Conservation (phyloP, 805 yeast species). For the Kazachstania taianensis region DNA sequence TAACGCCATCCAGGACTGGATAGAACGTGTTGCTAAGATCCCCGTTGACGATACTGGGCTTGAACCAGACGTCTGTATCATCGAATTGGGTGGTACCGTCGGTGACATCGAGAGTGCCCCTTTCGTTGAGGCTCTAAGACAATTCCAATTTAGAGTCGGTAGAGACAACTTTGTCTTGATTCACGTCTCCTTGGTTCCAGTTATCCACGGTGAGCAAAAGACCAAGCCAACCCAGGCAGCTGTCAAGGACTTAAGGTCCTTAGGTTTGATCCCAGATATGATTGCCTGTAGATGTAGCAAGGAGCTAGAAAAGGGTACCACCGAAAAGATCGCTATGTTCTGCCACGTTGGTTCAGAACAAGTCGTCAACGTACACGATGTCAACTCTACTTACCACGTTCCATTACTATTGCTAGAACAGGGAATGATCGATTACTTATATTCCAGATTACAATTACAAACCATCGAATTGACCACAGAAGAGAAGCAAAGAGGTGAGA, state of each 20-base stretch:
- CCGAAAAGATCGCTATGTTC: constrained; percentile 94
- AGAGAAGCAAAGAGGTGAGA: constrained; percentile 54
- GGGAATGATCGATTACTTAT: constrained; percentile 64
- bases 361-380: constrained; percentile 94
- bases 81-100: constrained; percentile 98
- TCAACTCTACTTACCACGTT: constrained; percentile 93
- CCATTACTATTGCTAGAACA: constrained; percentile 86
- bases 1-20: constrained; percentile 97
- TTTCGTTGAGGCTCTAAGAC: constrained; percentile 96
- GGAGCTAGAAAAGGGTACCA: constrained; percentile 71
- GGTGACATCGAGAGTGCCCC: constrained; percentile 99
- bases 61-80: constrained; percentile 92
- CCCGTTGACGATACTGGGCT: constrained; percentile 87
- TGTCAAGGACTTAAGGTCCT: constrained; percentile 86
- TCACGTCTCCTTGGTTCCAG: constrained; percentile 95
- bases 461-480: constrained; percentile 37
- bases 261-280: constrained; percentile 92
- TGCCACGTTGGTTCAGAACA: constrained; percentile 98
- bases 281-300: constrained; percentile 96
- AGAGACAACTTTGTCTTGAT: constrained; percentile 86
- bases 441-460: constrained; percentile 54
- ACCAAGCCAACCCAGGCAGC: constrained; percentile 99
- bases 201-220: constrained; percentile 96
- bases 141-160: constrained; percentile 96
- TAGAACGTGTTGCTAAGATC: constrained; percentile 79